A percentile compares a stretch with the other conserved stretches of the same genome.
Evolutionary conservation across 768 basidiomycete species (phyloP).

Genomic region (Holtermanniella nyarrowii): DNA sequence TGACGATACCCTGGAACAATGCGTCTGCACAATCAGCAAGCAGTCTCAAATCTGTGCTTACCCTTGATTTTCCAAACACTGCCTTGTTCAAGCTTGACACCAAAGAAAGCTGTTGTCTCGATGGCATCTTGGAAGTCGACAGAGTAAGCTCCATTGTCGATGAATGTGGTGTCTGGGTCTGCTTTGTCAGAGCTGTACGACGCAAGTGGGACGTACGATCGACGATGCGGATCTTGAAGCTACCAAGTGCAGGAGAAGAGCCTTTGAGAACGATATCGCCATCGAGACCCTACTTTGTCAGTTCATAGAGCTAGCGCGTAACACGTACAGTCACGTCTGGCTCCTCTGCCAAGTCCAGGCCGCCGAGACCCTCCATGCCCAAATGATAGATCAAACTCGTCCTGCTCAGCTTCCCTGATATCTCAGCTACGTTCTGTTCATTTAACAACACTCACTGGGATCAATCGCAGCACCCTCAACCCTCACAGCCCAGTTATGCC

Average conservation of each 20-base stretch:
- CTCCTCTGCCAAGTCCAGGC: conserved; percentile 55
- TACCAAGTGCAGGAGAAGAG: conserved; percentile 64
- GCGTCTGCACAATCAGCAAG: conserved; percentile 45
- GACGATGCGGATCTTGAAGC: conserved; percentile 66
- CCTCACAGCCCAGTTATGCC: conserved; percentile 46
- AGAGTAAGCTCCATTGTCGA: conserved; percentile 52
- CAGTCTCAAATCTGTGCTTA: conserved; percentile 27
- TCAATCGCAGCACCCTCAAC: conserved; percentile 20
- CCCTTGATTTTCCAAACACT: conserved; percentile 80
- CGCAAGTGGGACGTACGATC: conserved; percentile 50
- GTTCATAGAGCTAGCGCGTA: not conserved
- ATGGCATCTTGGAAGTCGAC: conserved; percentile 53
- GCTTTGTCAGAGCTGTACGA: not conserved
- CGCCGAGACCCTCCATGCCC: conserved; percentile 78
- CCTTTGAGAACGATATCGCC: conserved; percentile 64
- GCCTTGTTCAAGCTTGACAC: conserved; percentile 53
- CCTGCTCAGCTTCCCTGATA: conserved; percentile 47
- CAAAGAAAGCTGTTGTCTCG: conserved; percentile 62
- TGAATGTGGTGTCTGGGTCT: conserved; percentile 54
- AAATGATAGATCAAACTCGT: conserved; percentile 76
- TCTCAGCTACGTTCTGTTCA: not conserved
- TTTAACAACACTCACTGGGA: conserved; percentile 21
- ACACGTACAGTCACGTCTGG: not conserved
- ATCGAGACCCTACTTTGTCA: conserved; percentile 54
- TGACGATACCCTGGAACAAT: conserved; percentile 54